Conservation (phyloP, 345 rosid species). For the Eucalyptus shirleyi region DNA sequence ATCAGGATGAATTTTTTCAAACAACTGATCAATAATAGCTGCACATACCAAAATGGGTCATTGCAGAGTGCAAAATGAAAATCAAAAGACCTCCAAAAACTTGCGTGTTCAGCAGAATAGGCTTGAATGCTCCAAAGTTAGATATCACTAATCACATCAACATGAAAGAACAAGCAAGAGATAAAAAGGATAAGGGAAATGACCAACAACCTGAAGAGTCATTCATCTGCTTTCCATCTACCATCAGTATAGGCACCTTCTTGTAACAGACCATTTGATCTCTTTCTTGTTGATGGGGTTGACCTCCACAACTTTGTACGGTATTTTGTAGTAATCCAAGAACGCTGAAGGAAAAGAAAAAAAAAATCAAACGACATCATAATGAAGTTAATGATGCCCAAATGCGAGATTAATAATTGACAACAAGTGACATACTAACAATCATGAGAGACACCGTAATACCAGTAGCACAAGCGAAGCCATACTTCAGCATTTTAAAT, state of each 20-base stretch:
- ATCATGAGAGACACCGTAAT: background rate
- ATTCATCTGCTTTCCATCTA: slow-evolving; percentile 81
- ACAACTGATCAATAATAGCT: slow-evolving; percentile 61
- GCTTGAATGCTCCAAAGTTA: background rate
- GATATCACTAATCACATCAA: background rate
- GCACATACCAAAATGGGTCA: background rate
- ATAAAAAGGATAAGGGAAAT: background rate
- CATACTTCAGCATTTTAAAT: background rate
- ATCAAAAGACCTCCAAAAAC: background rate
- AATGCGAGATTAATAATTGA: rapidly evolving
- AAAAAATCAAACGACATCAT: background rate
- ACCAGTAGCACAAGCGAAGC: background rate
- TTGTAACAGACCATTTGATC: slow-evolving; percentile 93
- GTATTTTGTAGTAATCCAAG: slow-evolving; percentile 73
- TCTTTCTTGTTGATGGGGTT: slow-evolving; percentile 83
- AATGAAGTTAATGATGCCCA: background rate
- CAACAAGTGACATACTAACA: background rate
- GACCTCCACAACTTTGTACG: slow-evolving; percentile 91
- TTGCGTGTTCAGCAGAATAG: background rate
- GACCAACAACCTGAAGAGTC: slow-evolving; percentile 69
- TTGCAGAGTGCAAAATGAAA: background rate
- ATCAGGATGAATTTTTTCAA: slow-evolving; percentile 47
- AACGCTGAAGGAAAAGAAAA: slow-evolving; percentile 33
- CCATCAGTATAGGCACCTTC: slow-evolving; percentile 85
- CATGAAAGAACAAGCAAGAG: background rate